phyloP scores from a whole-genome alignment of 108 stramenopile genomes.

The Stephanodiscus triporus region DNA sequence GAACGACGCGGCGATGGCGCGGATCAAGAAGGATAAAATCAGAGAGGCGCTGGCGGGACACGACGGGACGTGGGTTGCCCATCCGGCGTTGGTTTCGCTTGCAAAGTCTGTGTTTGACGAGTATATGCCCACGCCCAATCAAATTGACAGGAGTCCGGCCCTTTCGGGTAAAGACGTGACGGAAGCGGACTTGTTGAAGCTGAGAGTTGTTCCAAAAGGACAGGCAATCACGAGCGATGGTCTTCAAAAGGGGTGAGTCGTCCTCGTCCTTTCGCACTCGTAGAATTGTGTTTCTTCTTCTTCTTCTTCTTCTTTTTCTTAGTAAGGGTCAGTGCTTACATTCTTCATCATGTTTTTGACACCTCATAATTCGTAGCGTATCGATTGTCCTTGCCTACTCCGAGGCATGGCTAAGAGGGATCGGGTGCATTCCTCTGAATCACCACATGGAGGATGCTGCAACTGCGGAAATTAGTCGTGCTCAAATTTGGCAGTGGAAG shows the following conservation, averaged over 20 bases:
- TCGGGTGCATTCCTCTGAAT: slow-evolving; percentile 93
- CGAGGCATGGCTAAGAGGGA: slow-evolving; percentile 92
- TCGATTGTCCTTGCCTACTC: slow-evolving; percentile 90
- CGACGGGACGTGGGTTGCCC: slow-evolving; percentile 97
- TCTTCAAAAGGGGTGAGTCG: slow-evolving; percentile 60
- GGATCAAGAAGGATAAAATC: slow-evolving; percentile 86
- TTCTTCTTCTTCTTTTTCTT: neutral
- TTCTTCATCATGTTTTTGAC: neutral
- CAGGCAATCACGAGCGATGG: slow-evolving; percentile 78
- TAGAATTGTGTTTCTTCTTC: too few relatives aligned
- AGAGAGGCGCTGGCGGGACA: slow-evolving; percentile 91
- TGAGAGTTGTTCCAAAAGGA: slow-evolving; percentile 64
- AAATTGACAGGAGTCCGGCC: slow-evolving; percentile 71
- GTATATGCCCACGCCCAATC: slow-evolving; percentile 89
- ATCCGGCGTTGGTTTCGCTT: slow-evolving; percentile 87
- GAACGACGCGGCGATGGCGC: slow-evolving; percentile 80
- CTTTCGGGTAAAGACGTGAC: slow-evolving; percentile 59
- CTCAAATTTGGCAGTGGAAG: slow-evolving; percentile 92
- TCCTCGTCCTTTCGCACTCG: neutral
- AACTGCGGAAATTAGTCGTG: slow-evolving; percentile 94
- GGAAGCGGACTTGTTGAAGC: slow-evolving; percentile 68
- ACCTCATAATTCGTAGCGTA: slow-evolving; percentile 29
- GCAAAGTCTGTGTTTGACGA: slow-evolving; percentile 88
- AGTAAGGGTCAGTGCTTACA: neutral
- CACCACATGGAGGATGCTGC: slow-evolving; percentile 96